Base-by-base conservation (phyloP, 805 yeast species). In the Lipomyces sp. region DNA sequence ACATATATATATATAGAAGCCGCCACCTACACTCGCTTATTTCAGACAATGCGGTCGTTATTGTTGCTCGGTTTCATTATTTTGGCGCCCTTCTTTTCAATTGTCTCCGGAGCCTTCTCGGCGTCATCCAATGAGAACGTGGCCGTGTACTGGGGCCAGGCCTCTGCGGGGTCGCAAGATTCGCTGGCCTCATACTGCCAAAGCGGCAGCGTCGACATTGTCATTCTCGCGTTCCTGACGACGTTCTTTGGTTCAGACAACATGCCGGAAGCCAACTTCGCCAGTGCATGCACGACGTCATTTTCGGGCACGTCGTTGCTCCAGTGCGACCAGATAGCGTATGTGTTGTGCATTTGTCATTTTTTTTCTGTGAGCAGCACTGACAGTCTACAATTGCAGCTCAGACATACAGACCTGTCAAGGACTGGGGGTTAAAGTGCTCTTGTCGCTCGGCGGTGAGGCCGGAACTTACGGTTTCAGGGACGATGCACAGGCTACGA, bases 111-210 rank as follows among this genome's bases (percentile, higher is more conserved):
- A 13, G 62, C 53, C 7, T 59, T 59, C 28, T 58, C 60, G 39
- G 51, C 57, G 13, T 36, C 54, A 18, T 66, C 81, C 16, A 73
- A 76, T 41, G 63, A 74, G 29, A 84, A 86, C 58, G 79, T 87
- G 34, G 96, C 84, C 21, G 74, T 85, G 6, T 88, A 88, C 70
- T 88, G 96, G 96, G 96, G 96, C 47, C 95, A 88, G 69, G 78
- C 79, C 61, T 80, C 91, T 14, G 55, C 44, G 36, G 51, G 54
- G 36, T 45, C 57, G 39, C 81, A 79, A 60, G 63, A 71, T 11
- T 61, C 64, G 5, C 65, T 80, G 18, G 58, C 76, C 1, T 67
- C 72, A 45, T 86, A 86, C 70, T 88, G 96, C 72, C 71, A 75
- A 50, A 73, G 79, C 40, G 77, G 76, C 53, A 72, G 78, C 37